Evolutionary conservation across 495 filamentous ascomycete species (phyloP).

Genomic region (Penicillium paradoxum): DNA sequence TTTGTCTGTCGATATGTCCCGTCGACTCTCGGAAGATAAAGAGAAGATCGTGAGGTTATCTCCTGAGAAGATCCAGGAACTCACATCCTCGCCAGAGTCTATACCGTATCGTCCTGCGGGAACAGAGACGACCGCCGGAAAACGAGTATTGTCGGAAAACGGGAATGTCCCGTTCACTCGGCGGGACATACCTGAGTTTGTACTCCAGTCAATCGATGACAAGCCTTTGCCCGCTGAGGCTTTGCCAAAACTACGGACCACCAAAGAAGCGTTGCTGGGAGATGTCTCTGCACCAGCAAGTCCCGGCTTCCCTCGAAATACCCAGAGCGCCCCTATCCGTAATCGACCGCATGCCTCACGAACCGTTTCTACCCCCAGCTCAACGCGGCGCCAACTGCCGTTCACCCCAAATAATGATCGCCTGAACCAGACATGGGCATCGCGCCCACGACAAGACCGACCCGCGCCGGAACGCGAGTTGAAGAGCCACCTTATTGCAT

Average conservation of each 20-base stretch:
- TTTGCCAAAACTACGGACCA: constrained; percentile 17
- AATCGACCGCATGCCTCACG: constrained; percentile 32
- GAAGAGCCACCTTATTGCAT: constrained; percentile 25
- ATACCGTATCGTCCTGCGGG: constrained; percentile 37
- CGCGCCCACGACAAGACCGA: constrained; percentile 33
- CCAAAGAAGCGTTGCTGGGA: constrained; percentile 26
- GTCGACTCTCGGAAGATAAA: constrained; percentile 22
- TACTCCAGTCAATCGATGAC: constrained; percentile 17
- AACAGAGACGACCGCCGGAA: constrained; percentile 20
- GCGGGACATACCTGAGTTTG: constrained; percentile 11
- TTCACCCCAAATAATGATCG: constrained; percentile 28
- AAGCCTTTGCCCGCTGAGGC: constrained; percentile 10
- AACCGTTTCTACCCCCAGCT: constrained; percentile 35
- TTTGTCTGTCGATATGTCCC: constrained; percentile 12
- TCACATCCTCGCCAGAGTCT: constrained; percentile 52
- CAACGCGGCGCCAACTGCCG: constrained; percentile 22
- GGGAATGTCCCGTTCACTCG: constrained; percentile 5
- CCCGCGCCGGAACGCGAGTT: constrained; percentile 39
- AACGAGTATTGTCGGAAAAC: constrained; percentile 25
- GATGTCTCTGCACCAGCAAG: constrained; percentile 20
- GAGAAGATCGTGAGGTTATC: constrained; percentile 49
- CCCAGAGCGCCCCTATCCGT: constrained; percentile 12
- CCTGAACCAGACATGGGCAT: constrained; percentile 36
- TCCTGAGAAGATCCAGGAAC: constrained; percentile 49
- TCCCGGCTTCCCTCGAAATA: constrained; percentile 10